phyloP scores from a whole-genome alignment of 2,329 filamentous ascomycete species.

The Diaporthe batatas region DNA sequence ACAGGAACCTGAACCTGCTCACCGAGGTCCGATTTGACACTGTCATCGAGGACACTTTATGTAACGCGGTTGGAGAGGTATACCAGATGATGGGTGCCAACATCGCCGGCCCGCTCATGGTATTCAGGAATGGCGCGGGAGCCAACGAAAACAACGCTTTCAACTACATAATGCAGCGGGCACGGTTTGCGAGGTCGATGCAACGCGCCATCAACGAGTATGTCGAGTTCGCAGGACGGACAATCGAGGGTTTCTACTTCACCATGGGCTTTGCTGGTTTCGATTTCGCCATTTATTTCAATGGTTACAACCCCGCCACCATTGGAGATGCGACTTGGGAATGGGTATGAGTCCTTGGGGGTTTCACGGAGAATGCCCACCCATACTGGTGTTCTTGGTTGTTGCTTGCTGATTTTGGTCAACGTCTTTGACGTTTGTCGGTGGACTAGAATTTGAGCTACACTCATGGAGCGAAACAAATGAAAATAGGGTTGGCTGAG shows the following conservation, averaged over 20 bases:
- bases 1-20: background rate
- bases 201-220: background rate
- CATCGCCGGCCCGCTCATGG: background rate
- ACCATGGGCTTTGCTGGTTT: background rate
- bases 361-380: background rate
- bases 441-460: background rate
- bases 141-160: background rate
- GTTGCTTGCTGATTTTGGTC: background rate
- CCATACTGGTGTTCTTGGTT: too few relatives aligned
- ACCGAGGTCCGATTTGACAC: conserved; percentile 1
- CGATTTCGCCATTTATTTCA: background rate
- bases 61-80: background rate
- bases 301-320: background rate
- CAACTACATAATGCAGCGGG: background rate
- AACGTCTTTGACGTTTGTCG: background rate
- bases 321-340: conserved; percentile 10
- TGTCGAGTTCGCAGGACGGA: background rate
- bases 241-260: conserved; percentile 1
- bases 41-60: background rate
- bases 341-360: background rate
- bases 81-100: background rate
- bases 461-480: too few relatives aligned
- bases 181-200: background rate
- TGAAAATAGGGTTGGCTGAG: background rate
- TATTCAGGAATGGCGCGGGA: background rate